A percentile compares a stretch with the other conserved stretches of the same genome.
Conservation (phyloP, 2,329 filamentous ascomycete species). For the Colletotrichum phormii region DNA sequence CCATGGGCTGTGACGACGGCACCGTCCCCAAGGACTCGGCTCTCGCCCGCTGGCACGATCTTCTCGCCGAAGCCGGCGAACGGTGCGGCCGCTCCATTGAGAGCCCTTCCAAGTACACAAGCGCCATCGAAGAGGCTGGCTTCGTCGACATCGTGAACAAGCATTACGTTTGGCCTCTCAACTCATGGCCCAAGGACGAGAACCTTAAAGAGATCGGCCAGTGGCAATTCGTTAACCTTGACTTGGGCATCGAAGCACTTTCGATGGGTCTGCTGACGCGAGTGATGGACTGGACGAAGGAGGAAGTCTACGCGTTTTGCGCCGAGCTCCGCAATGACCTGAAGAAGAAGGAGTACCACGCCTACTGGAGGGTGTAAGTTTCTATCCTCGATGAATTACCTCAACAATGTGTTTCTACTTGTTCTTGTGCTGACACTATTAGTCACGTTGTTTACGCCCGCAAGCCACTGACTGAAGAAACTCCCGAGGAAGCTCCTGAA, state of each 20-base stretch:
- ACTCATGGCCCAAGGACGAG: slow-evolving; percentile 38
- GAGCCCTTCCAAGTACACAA: slow-evolving; percentile 43
- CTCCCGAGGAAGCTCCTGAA: neutral
- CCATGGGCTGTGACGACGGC: slow-evolving; percentile 46
- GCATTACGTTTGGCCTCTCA: slow-evolving; percentile 32
- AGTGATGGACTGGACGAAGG: slow-evolving; percentile 47
- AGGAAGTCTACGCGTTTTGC: slow-evolving; percentile 43
- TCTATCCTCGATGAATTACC: neutral
- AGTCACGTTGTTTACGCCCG: slow-evolving; percentile 8
- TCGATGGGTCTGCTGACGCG: slow-evolving; percentile 50
- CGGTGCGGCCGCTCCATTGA: slow-evolving; percentile 44
- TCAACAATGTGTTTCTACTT: neutral
- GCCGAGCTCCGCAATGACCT: slow-evolving; percentile 40
- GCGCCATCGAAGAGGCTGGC: slow-evolving; percentile 17
- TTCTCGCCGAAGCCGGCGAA: slow-evolving; percentile 45
- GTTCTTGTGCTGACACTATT: neutral
- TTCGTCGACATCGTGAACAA: slow-evolving; percentile 17
- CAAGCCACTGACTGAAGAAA: neutral
- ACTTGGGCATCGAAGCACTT: slow-evolving; percentile 47
- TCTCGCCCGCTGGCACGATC: slow-evolving; percentile 43
- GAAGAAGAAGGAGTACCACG: slow-evolving; percentile 40
- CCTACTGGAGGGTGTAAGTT: slow-evolving; percentile 38
- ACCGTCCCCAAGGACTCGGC: slow-evolving; percentile 43
- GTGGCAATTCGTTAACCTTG: slow-evolving; percentile 43
- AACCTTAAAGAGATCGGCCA: slow-evolving; percentile 27